These are phyloP conservation scores for Diaporthe citrichinensis DNA, from an alignment of 2,329 filamentous ascomycete genomes.

Conservation along the genomic window DNA sequence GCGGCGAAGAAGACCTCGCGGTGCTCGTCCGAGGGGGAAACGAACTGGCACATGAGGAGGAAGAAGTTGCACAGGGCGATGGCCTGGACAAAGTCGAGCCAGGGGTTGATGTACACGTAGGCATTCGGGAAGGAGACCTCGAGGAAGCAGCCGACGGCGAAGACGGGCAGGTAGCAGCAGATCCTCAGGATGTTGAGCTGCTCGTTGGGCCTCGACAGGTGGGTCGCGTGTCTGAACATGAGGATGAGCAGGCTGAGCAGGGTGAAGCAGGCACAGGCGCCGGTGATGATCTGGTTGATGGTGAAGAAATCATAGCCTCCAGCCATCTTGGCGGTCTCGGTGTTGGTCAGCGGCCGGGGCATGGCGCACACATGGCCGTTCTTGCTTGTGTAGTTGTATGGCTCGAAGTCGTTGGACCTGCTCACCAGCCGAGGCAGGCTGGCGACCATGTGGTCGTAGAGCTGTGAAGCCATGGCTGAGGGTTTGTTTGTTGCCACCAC, in stretches of 20 bases:
- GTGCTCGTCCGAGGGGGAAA: conserved; percentile 52
- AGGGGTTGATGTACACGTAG: conserved; percentile 57
- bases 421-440: conserved; percentile 20
- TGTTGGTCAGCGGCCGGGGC: conserved; percentile 38
- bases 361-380: conserved; percentile 40
- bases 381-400: conserved; percentile 38
- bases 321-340: conserved; percentile 34
- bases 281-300: conserved; percentile 40
- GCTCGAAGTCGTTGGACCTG: not conserved
- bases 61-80: conserved; percentile 60
- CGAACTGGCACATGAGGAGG: conserved; percentile 58
- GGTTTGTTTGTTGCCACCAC: not conserved
- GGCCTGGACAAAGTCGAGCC: conserved; percentile 56
- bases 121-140: conserved; percentile 54
- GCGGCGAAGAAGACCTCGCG: conserved; percentile 55
- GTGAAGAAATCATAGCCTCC: conserved; percentile 40
- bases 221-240: conserved; percentile 43
- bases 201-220: conserved; percentile 57
- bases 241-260: conserved; percentile 38
- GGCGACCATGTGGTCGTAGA: conserved; percentile 32
- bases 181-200: conserved; percentile 61
- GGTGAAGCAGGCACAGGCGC: conserved; percentile 40
- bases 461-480: conserved; percentile 27
- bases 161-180: conserved; percentile 56
- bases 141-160: conserved; percentile 56